Percentiles rank a stretch among this genome's conserved stretches.
Conservation (phyloP, 371 early-diverging fungal genomes). For the Rozella allomycis region DNA sequence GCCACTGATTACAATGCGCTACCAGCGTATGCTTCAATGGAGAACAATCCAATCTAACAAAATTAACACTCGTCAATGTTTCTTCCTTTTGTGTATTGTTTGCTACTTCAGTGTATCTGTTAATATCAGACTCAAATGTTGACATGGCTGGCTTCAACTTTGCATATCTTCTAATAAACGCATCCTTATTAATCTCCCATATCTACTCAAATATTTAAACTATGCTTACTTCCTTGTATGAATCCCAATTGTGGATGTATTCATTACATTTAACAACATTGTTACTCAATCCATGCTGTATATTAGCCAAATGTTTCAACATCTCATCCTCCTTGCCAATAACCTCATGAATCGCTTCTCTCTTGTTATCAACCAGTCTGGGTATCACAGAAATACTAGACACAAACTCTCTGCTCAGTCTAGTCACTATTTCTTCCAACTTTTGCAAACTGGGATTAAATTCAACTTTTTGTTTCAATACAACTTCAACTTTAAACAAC, state of each 20-base stretch:
- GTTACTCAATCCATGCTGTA: slow-evolving; percentile 27
- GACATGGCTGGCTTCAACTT: slow-evolving; percentile 35
- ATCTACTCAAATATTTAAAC: slow-evolving; percentile 11
- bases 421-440: slow-evolving; percentile 24
- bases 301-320: slow-evolving; percentile 19
- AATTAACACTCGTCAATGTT: slow-evolving; percentile 28
- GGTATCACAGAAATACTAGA: slow-evolving; percentile 16
- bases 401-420: slow-evolving; percentile 23
- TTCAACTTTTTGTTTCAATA: slow-evolving; percentile 23
- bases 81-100: slow-evolving; percentile 38
- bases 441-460: slow-evolving; percentile 20
- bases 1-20: slow-evolving; percentile 29
- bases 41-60: slow-evolving; percentile 28
- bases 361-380: slow-evolving; percentile 6
- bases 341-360: slow-evolving; percentile 15
- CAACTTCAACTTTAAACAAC: slow-evolving; percentile 30
- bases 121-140: slow-evolving; percentile 36
- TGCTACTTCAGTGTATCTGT: slow-evolving; percentile 34
- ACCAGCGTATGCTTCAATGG: slow-evolving; percentile 29
- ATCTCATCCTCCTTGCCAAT: slow-evolving; percentile 28
- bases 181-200: slow-evolving; percentile 41
- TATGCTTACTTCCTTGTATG: slow-evolving; percentile 34
- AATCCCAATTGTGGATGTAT: slow-evolving; percentile 30
- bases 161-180: slow-evolving; percentile 33
- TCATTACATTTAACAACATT: slow-evolving; percentile 25